phyloP scores from a whole-genome alignment of 495 filamentous ascomycete genomes.

The Poronia punctata region DNA sequence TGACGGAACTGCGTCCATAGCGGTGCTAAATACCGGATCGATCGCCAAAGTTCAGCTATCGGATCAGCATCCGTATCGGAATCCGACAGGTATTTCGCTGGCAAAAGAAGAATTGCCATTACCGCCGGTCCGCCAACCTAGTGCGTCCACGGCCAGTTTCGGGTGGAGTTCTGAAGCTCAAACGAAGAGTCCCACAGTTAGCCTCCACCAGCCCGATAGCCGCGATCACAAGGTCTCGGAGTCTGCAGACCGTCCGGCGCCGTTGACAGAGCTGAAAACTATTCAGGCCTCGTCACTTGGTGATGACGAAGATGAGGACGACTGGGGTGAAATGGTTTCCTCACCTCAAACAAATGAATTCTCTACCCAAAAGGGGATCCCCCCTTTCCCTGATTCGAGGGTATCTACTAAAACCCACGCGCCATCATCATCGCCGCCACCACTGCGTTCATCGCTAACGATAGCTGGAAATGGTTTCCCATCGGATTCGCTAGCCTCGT shows the following conservation, averaged over 20 bases:
- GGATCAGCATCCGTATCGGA: constrained; percentile 4
- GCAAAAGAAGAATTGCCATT: neutral
- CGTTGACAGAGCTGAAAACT: too few relatives aligned
- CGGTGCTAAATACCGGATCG: neutral
- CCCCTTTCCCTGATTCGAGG: neutral
- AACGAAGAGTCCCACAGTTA: neutral
- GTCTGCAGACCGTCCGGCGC: too few relatives aligned
- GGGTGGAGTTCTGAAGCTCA: constrained; percentile 11
- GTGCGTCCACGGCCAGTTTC: constrained; percentile 11
- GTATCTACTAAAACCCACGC: neutral
- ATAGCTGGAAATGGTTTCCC: constrained; percentile 6
- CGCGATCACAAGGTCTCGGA: neutral
- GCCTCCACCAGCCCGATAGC: neutral
- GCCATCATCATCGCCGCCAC: too few relatives aligned
- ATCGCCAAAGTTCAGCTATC: neutral
- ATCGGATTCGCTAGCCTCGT: too few relatives aligned
- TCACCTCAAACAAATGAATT: constrained; percentile 30
- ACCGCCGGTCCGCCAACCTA: neutral
- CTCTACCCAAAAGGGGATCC: neutral
- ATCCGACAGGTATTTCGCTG: constrained; percentile 8
- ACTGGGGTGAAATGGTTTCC: constrained; percentile 51
- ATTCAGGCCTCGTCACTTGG: too few relatives aligned
- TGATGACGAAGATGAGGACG: constrained; percentile 43
- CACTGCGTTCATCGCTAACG: constrained; percentile 5
- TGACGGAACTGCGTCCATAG: constrained; percentile 15